A percentile compares a stretch with the other conserved stretches of the same genome.
phyloP scores from a whole-genome alignment of 2,329 filamentous ascomycete genomes.

The Trichoderma sp. region DNA sequence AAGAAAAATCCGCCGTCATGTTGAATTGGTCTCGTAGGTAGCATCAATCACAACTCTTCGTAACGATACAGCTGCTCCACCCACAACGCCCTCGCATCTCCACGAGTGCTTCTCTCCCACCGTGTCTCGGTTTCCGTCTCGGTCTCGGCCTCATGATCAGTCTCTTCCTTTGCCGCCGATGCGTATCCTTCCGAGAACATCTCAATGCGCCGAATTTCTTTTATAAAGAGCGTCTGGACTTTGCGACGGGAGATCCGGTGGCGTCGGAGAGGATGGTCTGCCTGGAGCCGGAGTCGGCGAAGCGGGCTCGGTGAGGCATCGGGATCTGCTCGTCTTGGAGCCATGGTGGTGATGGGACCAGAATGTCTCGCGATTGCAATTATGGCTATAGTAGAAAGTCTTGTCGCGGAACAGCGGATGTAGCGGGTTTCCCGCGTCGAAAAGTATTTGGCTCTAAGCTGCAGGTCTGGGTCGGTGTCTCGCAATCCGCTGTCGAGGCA shows the following conservation, averaged over 20 bases:
- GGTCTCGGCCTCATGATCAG: constrained; percentile 13
- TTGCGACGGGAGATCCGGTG: not conserved
- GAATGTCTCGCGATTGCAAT: not conserved
- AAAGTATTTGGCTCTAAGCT: not conserved
- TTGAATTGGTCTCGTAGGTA: not conserved
- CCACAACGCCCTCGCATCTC: constrained; percentile 37
- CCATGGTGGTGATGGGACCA: not conserved
- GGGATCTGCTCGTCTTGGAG: not conserved
- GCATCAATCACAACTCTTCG: constrained; percentile 53
- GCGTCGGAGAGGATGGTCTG: not conserved
- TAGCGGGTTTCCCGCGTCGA: not conserved
- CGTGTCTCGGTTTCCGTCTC: constrained; percentile 15
- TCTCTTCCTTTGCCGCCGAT: not conserved
- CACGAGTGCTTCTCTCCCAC: constrained; percentile 4
- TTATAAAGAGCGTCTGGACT: not conserved
- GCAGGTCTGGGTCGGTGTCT: not conserved
- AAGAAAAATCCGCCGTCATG: not conserved
- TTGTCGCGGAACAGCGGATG: not conserved
- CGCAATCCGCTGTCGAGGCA: not conserved
- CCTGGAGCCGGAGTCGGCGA: not conserved
- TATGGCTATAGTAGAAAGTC: not conserved
- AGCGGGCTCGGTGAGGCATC: not conserved
- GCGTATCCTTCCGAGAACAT: not conserved
- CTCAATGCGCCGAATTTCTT: not conserved
- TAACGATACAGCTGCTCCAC: constrained; percentile 74